Base-by-base conservation (phyloP, 163 green algal species). In the Scenedesmus sp. region DNA sequence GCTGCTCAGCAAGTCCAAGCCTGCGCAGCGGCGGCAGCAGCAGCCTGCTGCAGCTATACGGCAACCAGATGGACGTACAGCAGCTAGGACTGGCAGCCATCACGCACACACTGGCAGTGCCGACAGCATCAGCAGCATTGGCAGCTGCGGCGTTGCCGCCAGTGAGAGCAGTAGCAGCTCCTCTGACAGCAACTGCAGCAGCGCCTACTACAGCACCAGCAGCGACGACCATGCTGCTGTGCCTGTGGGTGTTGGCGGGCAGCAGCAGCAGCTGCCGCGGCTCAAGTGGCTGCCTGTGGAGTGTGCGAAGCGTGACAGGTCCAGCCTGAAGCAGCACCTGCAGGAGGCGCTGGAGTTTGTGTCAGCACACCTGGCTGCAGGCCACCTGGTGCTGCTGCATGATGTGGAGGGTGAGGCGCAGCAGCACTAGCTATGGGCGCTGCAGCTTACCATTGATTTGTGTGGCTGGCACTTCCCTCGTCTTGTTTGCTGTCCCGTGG, bases 311-410 rank as follows among this genome's bases (percentile, higher is more conserved):
- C 67, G 84, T 13, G 67, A 96, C 20, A 94, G 94, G 56, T 91
- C 83, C 54, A 90, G 88, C 26, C 73, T 99, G 88, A 59, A 92
- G 81, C 66, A 89, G 5, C 82, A 88, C 13, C 95, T 99, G 73
- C 88, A 94, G 5, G 67, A 92, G 16, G 95, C 94, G 1, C 92
- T 98, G 57, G 23, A 77, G 1, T 99, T 98, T 94, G 87, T 96
- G 8, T 93, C 90, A 0, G 70, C 91, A 15, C 95, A 98, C 86
- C 91, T 99, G 46, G 20, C 16, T 13, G 59, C 84, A 1, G 93
- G 95, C 2, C 89, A 91, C 6, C 84, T 88, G 1, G 94, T 99
- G 88, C 92, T 99, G 79, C 91, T 99, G 13, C 92, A 96, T 81
- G 96, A 96, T 84, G 89, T 93, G 67, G 92, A 95, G 16, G 95